These are phyloP conservation scores for Rhinocladiella mackenziei DNA, from an alignment of 2,329 filamentous ascomycete species.

Conservation along the genomic window DNA sequence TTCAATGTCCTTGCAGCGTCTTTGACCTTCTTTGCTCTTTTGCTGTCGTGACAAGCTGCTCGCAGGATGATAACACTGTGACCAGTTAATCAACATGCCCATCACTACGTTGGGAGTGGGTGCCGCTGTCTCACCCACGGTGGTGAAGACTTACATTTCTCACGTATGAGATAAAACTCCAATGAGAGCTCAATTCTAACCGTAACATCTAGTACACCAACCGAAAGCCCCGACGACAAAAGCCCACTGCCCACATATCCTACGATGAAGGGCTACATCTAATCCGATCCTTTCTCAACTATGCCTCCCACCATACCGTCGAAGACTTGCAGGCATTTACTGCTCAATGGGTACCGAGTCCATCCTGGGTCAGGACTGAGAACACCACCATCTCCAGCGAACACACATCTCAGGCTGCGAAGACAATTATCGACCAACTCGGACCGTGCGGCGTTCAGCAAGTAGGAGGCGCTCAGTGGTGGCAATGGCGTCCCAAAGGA, in stretches of 20 bases:
- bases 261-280: conserved; percentile 91
- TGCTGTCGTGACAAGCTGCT: no score
- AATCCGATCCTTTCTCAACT: conserved; percentile 78
- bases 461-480: conserved; percentile 80
- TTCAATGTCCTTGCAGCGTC: no score
- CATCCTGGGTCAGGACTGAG: conserved; percentile 80
- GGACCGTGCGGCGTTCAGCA: conserved; percentile 68
- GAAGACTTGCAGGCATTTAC: conserved; percentile 93
- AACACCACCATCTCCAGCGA: conserved; percentile 61
- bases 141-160: conserved; percentile 78
- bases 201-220: conserved; percentile 67
- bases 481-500: conserved; percentile 75
- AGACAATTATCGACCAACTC: conserved; percentile 67
- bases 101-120: conserved; percentile 79
- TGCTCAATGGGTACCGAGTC: conserved; percentile 82
- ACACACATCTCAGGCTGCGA: conserved; percentile 63
- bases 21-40: no score
- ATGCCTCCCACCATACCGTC: conserved; percentile 82
- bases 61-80: no score
- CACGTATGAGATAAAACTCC: conserved; percentile 59
- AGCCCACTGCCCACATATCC: conserved; percentile 83
- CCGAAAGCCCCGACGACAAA: conserved; percentile 67
- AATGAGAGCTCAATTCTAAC: conserved; percentile 12
- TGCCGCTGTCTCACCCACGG: conserved; percentile 79
- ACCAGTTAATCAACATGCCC: conserved; percentile 45